These are phyloP conservation scores for Takashimella tepidaria DNA, from an alignment of 1,284 basidiomycete species.

Conservation along the genomic window DNA sequence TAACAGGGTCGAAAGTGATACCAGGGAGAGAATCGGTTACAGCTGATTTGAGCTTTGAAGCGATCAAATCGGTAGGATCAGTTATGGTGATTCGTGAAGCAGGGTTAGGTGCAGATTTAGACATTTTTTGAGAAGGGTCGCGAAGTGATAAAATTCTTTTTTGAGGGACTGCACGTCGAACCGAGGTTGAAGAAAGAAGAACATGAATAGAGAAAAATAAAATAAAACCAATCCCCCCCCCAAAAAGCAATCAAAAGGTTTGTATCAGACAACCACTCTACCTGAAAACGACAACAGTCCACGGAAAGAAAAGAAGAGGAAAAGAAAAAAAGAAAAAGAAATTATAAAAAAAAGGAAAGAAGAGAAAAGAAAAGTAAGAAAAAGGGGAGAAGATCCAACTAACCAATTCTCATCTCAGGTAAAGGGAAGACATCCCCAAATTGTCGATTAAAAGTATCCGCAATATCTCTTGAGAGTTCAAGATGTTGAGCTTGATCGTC, in stretches of 20 bases:
- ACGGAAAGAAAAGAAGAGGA: not conserved
- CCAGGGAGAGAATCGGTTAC: constrained; percentile 74
- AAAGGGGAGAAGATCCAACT: constrained; percentile 30
- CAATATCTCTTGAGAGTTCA: constrained; percentile 78
- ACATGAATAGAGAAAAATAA: too few species aligned
- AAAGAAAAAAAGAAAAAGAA: constrained; percentile 1
- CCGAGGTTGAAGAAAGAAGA: not conserved
- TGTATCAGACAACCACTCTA: too few species aligned
- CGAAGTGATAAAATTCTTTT: constrained; percentile 72
- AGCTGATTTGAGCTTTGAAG: constrained; percentile 68
- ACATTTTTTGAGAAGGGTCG: constrained; percentile 88
- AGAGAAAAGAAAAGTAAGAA: not conserved
- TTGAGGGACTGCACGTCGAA: constrained; percentile 57
- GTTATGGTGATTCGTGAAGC: constrained; percentile 83
- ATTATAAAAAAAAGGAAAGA: not conserved
- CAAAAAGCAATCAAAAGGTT: too few species aligned
- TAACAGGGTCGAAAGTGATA: constrained; percentile 70
- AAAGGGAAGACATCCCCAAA: constrained; percentile 60
- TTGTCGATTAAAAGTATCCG: constrained; percentile 67
- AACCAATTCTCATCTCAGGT: constrained; percentile 71
- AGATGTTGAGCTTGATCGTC: constrained; percentile 94
- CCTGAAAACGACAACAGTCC: too few species aligned
- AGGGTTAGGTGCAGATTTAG: constrained; percentile 77
- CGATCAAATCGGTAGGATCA: constrained; percentile 62
- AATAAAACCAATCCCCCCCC: too few species aligned